These are phyloP conservation scores for Penicillium rolfsii DNA, from an alignment of 2,329 filamentous ascomycete species.

Conservation along the genomic window DNA sequence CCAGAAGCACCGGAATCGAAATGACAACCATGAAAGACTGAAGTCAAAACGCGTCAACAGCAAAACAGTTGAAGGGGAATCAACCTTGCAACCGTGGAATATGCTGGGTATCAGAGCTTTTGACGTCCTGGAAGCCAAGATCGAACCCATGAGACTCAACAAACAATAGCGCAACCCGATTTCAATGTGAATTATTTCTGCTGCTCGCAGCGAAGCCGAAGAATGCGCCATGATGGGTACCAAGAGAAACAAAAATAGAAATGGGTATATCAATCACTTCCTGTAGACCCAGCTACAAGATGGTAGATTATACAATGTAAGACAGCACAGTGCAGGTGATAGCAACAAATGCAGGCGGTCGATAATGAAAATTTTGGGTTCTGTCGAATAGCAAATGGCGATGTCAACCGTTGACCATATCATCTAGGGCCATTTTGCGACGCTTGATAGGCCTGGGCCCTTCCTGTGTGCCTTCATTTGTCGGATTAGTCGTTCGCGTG, in stretches of 20 bases:
- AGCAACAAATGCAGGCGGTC: slow-evolving; percentile 1
- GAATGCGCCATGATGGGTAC: slow-evolving; percentile 7
- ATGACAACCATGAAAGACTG: neutral
- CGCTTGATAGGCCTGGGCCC: slow-evolving; percentile 40
- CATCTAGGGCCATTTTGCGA: slow-evolving; percentile 46
- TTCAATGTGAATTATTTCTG: neutral
- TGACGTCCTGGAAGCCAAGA: neutral
- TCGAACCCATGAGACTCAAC: slow-evolving; percentile 3
- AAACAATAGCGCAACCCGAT: neutral
- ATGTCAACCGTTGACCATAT: slow-evolving; percentile 45
- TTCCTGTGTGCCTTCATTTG: slow-evolving; percentile 24
- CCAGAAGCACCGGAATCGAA: neutral
- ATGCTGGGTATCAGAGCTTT: neutral
- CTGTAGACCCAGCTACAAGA: slow-evolving; percentile 30
- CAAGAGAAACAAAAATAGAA: slow-evolving; percentile 5
- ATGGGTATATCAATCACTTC: slow-evolving; percentile 24
- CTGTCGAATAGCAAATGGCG: neutral
- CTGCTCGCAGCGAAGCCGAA: neutral
- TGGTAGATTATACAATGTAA: slow-evolving; percentile 30
- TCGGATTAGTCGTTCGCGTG: slow-evolving; percentile 20
- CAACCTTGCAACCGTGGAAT: neutral
- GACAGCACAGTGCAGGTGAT: slow-evolving; percentile 18
- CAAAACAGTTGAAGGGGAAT: too few species aligned
- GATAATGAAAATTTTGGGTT: neutral
- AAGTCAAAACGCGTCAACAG: neutral